phyloP scores from a whole-genome alignment of 176 grass and related monocot species.

The Oryza punctata region DNA sequence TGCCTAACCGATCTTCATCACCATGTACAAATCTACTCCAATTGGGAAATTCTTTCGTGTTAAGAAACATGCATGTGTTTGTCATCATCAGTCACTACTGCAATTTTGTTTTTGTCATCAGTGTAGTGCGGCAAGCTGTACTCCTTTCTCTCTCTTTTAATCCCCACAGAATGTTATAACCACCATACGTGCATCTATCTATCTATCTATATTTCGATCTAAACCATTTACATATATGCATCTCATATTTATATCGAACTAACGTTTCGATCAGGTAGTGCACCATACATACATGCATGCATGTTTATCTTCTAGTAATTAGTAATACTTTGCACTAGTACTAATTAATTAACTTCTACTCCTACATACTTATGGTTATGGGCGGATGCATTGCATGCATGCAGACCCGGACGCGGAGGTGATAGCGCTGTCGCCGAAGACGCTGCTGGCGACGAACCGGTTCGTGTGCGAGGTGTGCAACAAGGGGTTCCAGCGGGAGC shows the following conservation, averaged over 20 bases:
- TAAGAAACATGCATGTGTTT: constrained; percentile 2
- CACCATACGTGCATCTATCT: neutral
- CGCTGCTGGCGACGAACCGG: constrained; percentile 93
- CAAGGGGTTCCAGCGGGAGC: constrained; percentile 96
- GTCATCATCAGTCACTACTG: neutral
- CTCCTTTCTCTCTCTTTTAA: neutral
- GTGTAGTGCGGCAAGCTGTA: neutral
- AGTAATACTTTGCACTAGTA: too few species aligned
- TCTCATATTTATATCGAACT: neutral
- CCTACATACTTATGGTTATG: too few species aligned
- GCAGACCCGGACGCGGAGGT: constrained; percentile 95
- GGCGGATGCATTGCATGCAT: too few species aligned
- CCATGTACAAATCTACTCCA: neutral
- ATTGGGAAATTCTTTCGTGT: neutral
- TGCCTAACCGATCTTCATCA: neutral
- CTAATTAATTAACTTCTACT: too few species aligned
- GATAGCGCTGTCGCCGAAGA: constrained; percentile 82
- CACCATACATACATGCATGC: neutral
- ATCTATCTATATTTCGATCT: neutral
- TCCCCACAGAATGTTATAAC: constrained; percentile 14
- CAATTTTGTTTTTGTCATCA: neutral
- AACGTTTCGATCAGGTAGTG: neutral
- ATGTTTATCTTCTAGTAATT: neutral
- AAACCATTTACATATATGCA: neutral
- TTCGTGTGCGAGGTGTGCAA: constrained; percentile 99